Evolutionary conservation across 148 eudicot species (phyloP).

Genomic region (Mesembryanthemum crystallinum): DNA sequence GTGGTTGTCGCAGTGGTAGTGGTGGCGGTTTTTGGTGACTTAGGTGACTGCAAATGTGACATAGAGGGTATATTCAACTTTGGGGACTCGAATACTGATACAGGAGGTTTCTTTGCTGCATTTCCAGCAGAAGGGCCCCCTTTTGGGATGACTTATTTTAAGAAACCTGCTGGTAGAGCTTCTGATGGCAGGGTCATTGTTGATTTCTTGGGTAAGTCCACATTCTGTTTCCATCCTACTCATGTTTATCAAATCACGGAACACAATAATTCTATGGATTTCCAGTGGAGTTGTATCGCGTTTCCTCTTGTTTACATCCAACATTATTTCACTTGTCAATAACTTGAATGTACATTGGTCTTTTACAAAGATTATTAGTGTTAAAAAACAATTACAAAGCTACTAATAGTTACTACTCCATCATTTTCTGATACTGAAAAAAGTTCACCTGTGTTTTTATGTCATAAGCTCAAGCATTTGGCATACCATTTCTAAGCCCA

Average conservation of each 20-base stretch:
- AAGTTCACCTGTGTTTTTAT: background rate
- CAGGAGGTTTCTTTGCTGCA: constrained; percentile 78
- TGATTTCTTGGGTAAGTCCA: constrained; percentile 68
- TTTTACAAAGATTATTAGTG: too few relatives aligned
- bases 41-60: constrained; percentile 45
- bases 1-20: constrained; percentile 22
- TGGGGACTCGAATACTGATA: constrained; percentile 86
- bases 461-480: constrained; percentile 62
- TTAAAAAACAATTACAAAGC: background rate
- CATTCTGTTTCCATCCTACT: background rate
- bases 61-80: constrained; percentile 82
- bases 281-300: too few relatives aligned
- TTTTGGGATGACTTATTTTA: constrained; percentile 75
- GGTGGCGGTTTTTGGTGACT: constrained; percentile 7
- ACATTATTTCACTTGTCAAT: too few relatives aligned
- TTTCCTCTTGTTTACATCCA: too few relatives aligned
- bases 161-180: constrained; percentile 67
- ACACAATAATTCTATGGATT: too few relatives aligned
- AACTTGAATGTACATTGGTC: too few relatives aligned
- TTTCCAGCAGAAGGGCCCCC: constrained; percentile 55
- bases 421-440: too few relatives aligned
- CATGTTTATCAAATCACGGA: too few relatives aligned
- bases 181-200: constrained; percentile 72
- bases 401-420: too few relatives aligned
- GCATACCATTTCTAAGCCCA: constrained; percentile 79